Conservation (phyloP, 306 rosid species). For the Pyrus bretschneideri region DNA sequence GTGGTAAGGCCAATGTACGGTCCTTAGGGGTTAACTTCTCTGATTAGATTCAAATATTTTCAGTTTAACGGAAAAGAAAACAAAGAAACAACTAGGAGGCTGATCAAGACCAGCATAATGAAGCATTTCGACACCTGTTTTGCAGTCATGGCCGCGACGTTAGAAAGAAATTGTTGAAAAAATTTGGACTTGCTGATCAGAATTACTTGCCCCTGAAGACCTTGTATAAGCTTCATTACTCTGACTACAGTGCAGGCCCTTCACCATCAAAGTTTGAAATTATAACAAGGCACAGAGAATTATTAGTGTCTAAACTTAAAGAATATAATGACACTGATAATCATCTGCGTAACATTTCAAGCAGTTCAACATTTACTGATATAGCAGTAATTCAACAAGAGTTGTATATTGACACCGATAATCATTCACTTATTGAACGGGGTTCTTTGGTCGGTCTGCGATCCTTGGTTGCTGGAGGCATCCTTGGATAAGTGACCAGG, state of each 20-base stretch:
- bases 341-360: background rate
- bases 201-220: background rate
- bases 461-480: too few relatives aligned
- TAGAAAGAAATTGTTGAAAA: background rate
- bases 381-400: background rate
- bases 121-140: background rate
- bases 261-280: background rate
- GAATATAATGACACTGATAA: background rate
- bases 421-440: too few relatives aligned
- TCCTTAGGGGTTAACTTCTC: slow-evolving; percentile 21
- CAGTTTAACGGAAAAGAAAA: slow-evolving; percentile 10
- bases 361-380: background rate
- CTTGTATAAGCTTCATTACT: background rate
- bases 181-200: background rate
- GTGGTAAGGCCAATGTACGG: slow-evolving; percentile 43
- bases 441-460: too few relatives aligned
- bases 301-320: background rate
- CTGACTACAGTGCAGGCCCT: background rate
- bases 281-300: too few relatives aligned
- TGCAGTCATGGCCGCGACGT: background rate
- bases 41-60: background rate
- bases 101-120: slow-evolving; percentile 3
- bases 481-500: too few relatives aligned
- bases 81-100: background rate
- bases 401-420: too few relatives aligned